Conservation (phyloP, 192 early-diverging fungal species). For the Dissophora ornata region DNA sequence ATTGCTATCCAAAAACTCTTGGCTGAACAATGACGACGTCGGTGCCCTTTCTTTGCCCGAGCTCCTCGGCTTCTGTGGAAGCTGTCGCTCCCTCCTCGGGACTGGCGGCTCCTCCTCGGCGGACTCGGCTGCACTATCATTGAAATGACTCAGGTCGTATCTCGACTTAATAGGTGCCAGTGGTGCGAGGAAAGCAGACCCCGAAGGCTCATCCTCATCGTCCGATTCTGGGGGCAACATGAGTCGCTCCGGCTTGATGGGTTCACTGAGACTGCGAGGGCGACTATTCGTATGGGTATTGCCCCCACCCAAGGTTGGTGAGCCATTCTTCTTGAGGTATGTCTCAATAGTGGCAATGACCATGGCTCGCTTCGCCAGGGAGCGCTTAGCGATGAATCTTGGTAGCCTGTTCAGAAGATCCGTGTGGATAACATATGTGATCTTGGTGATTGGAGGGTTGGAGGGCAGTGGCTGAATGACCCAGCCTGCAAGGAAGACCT, state of each 20-base stretch:
- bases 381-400: conserved; percentile 63
- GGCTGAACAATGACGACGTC: conserved; percentile 19
- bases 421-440: conserved; percentile 66
- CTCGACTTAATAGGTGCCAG: conserved; percentile 11
- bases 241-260: conserved; percentile 25
- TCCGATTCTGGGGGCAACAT: conserved; percentile 28
- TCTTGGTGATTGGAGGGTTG: conserved; percentile 60
- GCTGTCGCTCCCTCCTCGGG: too few species aligned
- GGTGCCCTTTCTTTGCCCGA: background rate
- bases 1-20: conserved; percentile 37
- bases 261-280: conserved; percentile 41
- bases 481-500: conserved; percentile 65
- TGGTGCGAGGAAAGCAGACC: conserved; percentile 14
- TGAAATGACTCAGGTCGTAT: background rate
- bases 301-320: background rate
- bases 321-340: conserved; percentile 63
- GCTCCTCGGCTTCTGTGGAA: background rate
- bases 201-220: conserved; percentile 20
- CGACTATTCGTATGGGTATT: background rate
- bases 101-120: too few species aligned
- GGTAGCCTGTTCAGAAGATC: conserved; percentile 64
- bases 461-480: conserved; percentile 62
- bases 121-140: conserved; percentile 1
- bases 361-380: conserved; percentile 61
- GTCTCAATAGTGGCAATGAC: conserved; percentile 60